A percentile compares a stretch with the other conserved stretches of the same genome.
Conservation (phyloP, 208 protist species). For the Angomonas ambiguus region DNA sequence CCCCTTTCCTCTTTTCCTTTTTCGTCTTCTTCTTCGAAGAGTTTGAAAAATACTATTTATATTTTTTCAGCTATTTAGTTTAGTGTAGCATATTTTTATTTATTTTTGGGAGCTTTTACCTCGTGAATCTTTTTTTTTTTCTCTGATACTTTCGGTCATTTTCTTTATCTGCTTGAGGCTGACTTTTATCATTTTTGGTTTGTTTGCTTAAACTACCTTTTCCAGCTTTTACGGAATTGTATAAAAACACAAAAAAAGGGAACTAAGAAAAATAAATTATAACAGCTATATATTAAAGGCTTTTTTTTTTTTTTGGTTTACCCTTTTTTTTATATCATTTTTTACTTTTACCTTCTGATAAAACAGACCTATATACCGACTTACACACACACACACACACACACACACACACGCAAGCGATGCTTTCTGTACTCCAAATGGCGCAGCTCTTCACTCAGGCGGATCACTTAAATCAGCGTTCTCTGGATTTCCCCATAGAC, state of each 20-base stretch:
- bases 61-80: slow-evolving; percentile 3
- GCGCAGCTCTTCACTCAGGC: background rate
- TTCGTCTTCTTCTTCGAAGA: slow-evolving; percentile 5
- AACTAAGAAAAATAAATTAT: slow-evolving; percentile 1
- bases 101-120: background rate
- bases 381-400: too few relatives aligned
- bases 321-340: background rate
- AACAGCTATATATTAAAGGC: background rate
- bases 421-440: background rate
- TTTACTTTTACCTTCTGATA: slow-evolving; percentile 9
- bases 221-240: too few relatives aligned
- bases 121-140: slow-evolving; percentile 12
- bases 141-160: background rate
- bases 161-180: slow-evolving; percentile 7
- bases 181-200: slow-evolving; percentile 1
- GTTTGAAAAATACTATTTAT: slow-evolving; percentile 8
- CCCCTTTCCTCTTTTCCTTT: slow-evolving; percentile 11
- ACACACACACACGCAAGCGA: background rate
- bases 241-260: slow-evolving; percentile 7
- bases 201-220: background rate
- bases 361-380: slow-evolving; percentile 5
- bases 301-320: slow-evolving; percentile 3
- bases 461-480: background rate
- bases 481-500: background rate
- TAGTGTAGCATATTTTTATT: background rate